Conservation (phyloP, 192 early-diverging fungal species). For the Entomortierella beljakovae region DNA sequence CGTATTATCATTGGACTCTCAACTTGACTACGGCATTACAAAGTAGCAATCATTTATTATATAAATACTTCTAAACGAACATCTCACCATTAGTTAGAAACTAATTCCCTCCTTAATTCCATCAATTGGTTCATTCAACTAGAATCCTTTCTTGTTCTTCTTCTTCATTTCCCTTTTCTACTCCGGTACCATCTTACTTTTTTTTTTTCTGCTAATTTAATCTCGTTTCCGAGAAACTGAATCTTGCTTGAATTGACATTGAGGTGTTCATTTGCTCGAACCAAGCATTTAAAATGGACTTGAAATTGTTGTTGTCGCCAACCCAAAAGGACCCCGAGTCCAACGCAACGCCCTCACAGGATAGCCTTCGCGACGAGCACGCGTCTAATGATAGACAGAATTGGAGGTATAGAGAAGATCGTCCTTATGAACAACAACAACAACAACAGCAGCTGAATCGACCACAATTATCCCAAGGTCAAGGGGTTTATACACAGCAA, state of each 20-base stretch:
- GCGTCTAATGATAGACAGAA: slow-evolving; percentile 18
- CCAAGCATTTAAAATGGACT: slow-evolving; percentile 29
- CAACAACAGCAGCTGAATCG: slow-evolving; percentile 8
- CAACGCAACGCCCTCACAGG: slow-evolving; percentile 8
- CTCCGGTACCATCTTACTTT: neutral
- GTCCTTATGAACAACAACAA: slow-evolving; percentile 8
- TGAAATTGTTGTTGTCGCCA: slow-evolving; percentile 47
- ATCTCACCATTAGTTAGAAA: too few relatives aligned
- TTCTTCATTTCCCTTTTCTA: neutral
- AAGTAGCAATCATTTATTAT: too few relatives aligned
- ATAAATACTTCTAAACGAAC: too few relatives aligned
- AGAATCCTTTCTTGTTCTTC: too few relatives aligned
- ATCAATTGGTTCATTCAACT: too few relatives aligned
- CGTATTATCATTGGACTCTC: too few relatives aligned
- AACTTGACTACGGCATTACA: too few relatives aligned
- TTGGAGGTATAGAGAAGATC: slow-evolving; percentile 25
- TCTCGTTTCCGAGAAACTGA: neutral
- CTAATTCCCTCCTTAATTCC: too few relatives aligned
- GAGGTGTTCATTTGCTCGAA: neutral
- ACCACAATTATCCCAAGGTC: neutral
- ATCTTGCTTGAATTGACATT: neutral
- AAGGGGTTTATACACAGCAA: slow-evolving; percentile 3
- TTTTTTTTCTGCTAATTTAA: neutral
- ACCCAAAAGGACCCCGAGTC: slow-evolving; percentile 47
- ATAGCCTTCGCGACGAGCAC: slow-evolving; percentile 16